Base-by-base conservation (phyloP, 495 filamentous ascomycete species). In the Penicillium maclennaniae region DNA sequence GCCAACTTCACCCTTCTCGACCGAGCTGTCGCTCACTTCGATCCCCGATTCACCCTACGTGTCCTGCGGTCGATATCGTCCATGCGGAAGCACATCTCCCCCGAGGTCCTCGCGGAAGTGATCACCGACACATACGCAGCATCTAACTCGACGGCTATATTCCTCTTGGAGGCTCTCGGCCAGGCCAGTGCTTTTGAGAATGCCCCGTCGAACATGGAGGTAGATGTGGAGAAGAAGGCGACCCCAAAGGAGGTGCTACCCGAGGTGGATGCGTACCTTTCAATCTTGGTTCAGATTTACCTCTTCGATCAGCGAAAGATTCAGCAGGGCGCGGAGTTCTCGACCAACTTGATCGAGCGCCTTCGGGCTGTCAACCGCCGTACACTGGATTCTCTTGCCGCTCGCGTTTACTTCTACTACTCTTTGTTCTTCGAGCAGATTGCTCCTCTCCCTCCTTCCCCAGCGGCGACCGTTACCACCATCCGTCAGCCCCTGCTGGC, bases 361-460 rank as follows among this genome's bases (percentile, higher is more conserved):
- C 83, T 97, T 63, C 92, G 95, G 56, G 77, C 83, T 31, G 75
- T 93, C 55, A 98, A 98, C 76, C 91, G 93, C 47, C 87, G 93
- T 50, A 96, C 93, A 15, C 75, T 98, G 53, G 93, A 98, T 65
- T 88, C 91, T 40, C 83, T 98, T 26, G 89, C 91, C 45, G 91
- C 93, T 38, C 91, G 92, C 66, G 89, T 93, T 50, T 98, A 97
- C 79, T 97, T 96, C 71, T 98, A 98, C 77, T 95, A 89, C 70
- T 89, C 88, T 43, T 75, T 97, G 49, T 97, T 97, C 77, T 88
- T 85, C 70, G 93, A 98, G 77, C 84, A 92, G 70, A 80, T 92
- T 41, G 80, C 83, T 47, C 91, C 91, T 12, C 79, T 92, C 20
- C 88, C 95, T 50, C 92, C 93, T 15, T 93, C 91, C 19, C 87